phyloP scores from a whole-genome alignment of 495 filamentous ascomycete genomes.

The Eremomyces bilateralis region DNA sequence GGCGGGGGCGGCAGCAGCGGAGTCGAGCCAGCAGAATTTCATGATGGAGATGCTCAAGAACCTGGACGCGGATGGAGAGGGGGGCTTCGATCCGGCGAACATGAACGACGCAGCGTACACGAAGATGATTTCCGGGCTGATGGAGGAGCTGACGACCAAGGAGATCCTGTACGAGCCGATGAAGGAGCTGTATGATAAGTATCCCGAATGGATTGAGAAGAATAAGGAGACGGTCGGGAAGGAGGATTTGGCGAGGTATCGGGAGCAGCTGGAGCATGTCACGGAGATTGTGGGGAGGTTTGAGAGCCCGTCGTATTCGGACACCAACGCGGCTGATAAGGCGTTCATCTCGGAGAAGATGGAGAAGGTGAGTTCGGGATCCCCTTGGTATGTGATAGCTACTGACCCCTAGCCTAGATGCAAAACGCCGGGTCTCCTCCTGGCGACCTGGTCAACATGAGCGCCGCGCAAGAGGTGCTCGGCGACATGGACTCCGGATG shows the following conservation, averaged over 20 bases:
- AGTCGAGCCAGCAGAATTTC: slow-evolving; percentile 47
- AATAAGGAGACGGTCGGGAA: slow-evolving; percentile 37
- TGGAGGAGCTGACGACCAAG: slow-evolving; percentile 96
- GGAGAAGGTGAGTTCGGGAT: slow-evolving; percentile 53
- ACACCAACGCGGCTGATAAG: slow-evolving; percentile 59
- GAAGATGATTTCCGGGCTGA: slow-evolving; percentile 88
- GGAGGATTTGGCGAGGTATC: slow-evolving; percentile 59
- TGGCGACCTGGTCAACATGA: slow-evolving; percentile 74
- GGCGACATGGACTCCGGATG: slow-evolving; percentile 49
- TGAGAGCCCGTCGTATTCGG: slow-evolving; percentile 53
- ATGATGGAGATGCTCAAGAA: slow-evolving; percentile 71
- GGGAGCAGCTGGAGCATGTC: slow-evolving; percentile 64
- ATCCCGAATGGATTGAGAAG: slow-evolving; percentile 66
- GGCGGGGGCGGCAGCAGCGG: slow-evolving; percentile 54
- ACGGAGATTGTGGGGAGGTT: slow-evolving; percentile 75
- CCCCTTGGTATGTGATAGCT: neutral
- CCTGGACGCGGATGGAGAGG: slow-evolving; percentile 40
- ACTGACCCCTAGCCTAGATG: slow-evolving; percentile 34
- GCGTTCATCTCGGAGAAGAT: slow-evolving; percentile 92
- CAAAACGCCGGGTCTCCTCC: slow-evolving; percentile 85
- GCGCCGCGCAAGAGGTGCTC: slow-evolving; percentile 48
- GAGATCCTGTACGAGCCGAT: slow-evolving; percentile 97
- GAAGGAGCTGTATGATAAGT: slow-evolving; percentile 88
- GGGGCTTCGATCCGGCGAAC: slow-evolving; percentile 28
- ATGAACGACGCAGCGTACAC: slow-evolving; percentile 69